Base-by-base conservation (phyloP, 2,329 filamentous ascomycete species). In the Hymenoscyphus linearis region DNA sequence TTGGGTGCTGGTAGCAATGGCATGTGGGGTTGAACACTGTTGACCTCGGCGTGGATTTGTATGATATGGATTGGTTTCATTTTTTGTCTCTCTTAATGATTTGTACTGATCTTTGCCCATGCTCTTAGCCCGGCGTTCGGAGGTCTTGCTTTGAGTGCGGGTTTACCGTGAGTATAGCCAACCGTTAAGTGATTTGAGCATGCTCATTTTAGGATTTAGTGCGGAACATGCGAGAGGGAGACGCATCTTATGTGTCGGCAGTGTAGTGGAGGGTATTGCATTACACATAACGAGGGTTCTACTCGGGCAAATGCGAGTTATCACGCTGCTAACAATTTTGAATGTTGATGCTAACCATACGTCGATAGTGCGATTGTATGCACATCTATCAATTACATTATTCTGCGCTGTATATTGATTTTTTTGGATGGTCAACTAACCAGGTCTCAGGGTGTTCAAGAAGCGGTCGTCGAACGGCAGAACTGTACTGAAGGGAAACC, bases 131-230 rank as follows among this genome's bases (percentile, higher is more conserved):
- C 40, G 84, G 83, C 35, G 83, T 87, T n/a, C 80, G 80, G 66
- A 79, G 83, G 69, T 85, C 91, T 70, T 96, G 92, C 77, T 95
- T 90, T 82, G 91, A 93, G 74, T 96, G 92, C 74, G 91, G 91
- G 57, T 84, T 83, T 64, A 93, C 90, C 63, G 89, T 91, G 76
- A 78, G 85, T 73, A 16, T 4, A 22, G 1, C 31, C 18, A 36
- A 18, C 18, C 25, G 4, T 13, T n/a, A 22, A 13, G 22, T 16
- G 22, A 37, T 59, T 52, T 61, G 57, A 34, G 61, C 66, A 64
- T 59, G 27, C 35, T 58, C 44, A 67, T 53, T 16, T 10, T 5
- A 9, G 25, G 18, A 50, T 50, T 2, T 65, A 92, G 87, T 96
- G 93, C 73, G 82, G 84, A 57, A 81, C 84, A 44, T 97, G 93